These are phyloP conservation scores for Rozella allomycis DNA, from an alignment of 371 early-diverging fungal genomes.

Conservation along the genomic window DNA sequence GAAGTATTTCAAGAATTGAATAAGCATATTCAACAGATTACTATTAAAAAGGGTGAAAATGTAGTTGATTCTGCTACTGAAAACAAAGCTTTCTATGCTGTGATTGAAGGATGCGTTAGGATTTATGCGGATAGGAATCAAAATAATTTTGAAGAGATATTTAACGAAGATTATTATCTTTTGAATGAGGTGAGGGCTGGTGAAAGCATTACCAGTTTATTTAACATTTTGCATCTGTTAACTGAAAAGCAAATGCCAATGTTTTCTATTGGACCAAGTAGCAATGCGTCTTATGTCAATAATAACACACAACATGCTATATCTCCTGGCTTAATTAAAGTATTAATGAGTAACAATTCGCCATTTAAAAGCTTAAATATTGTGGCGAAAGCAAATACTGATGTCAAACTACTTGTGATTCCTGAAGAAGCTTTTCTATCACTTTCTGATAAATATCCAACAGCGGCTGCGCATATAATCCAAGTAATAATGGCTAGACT, in stretches of 20 bases:
- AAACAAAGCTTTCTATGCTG: too few relatives aligned
- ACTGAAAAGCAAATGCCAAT: conserved; percentile 31
- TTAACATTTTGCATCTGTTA: conserved; percentile 72
- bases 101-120: too few relatives aligned
- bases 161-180: conserved; percentile 51
- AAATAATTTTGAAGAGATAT: too few relatives aligned
- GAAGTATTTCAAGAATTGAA: too few relatives aligned
- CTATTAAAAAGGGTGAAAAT: too few relatives aligned
- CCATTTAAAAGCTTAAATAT: conserved; percentile 27
- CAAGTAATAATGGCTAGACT: conserved; percentile 86
- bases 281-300: background rate
- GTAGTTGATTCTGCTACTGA: too few relatives aligned
- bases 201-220: conserved; percentile 74
- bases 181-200: conserved; percentile 71
- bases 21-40: too few relatives aligned
- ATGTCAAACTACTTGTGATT: conserved; percentile 79
- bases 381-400: conserved; percentile 56
- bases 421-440: conserved; percentile 80
- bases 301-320: background rate
- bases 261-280: too few relatives aligned
- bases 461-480: conserved; percentile 53
- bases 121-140: too few relatives aligned
- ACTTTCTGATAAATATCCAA: conserved; percentile 68
- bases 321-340: background rate
- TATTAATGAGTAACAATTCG: background rate